Evolutionary conservation across 2,329 filamentous ascomycete genomes (phyloP).

Genomic region (Thermoascus crustaceus): DNA sequence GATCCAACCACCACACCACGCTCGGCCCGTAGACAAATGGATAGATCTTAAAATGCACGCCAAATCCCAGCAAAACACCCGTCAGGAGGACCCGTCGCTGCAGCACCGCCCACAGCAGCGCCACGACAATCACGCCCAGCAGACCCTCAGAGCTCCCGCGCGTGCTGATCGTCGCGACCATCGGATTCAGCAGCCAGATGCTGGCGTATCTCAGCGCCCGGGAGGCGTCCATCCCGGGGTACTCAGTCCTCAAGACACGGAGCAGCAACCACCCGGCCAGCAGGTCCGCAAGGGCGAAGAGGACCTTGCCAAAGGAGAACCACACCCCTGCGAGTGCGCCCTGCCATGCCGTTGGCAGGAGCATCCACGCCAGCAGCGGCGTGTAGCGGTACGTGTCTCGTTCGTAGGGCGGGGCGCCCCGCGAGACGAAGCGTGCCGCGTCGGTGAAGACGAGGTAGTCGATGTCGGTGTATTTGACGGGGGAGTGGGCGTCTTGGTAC

Average conservation of each 20-base stretch:
- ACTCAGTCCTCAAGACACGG: constrained; percentile 41
- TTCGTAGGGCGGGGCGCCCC: constrained; percentile 67
- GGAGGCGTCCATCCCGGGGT: constrained; percentile 40
- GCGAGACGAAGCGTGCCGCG: constrained; percentile 67
- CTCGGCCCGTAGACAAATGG: constrained; percentile 84
- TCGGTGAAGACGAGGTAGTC: constrained; percentile 99
- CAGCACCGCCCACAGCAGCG: constrained; percentile 73
- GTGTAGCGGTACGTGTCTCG: constrained; percentile 97
- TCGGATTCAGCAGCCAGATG: constrained; percentile 93
- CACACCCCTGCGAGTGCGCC: constrained; percentile 41
- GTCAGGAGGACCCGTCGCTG: constrained; percentile 55
- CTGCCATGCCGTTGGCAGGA: constrained; percentile 65
- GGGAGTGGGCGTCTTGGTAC: constrained; percentile 84
- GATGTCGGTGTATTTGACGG: constrained; percentile 97
- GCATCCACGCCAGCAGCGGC: constrained; percentile 81
- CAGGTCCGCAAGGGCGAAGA: constrained; percentile 79
- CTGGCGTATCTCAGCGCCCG: constrained; percentile 67
- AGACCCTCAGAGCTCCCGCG: constrained; percentile 89
- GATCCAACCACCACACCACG: constrained; percentile 36
- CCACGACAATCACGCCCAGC: constrained; percentile 74
- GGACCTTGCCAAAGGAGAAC: constrained; percentile 78
- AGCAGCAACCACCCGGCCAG: constrained; percentile 73
- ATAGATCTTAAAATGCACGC: constrained; percentile 97
- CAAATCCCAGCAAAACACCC: constrained; percentile 67
- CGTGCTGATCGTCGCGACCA: constrained; percentile 96